phyloP scores from a whole-genome alignment of 805 yeast species.

The Wickerhamomyces tratensis region DNA sequence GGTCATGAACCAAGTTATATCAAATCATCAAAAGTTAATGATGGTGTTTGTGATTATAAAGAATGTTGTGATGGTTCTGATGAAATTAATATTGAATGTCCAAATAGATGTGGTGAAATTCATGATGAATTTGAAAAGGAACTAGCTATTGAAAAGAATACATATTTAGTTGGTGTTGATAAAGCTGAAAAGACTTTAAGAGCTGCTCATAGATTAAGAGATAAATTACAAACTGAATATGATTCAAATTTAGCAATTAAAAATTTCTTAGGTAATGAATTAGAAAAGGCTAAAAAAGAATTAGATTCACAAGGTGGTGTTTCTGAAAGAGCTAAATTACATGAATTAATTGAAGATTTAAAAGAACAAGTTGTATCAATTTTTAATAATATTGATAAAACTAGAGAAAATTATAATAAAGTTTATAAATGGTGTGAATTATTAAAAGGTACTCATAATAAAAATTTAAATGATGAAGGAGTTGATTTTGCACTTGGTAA shows the following conservation, averaged over 20 bases:
- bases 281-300: constrained; percentile 3
- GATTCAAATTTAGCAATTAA: constrained; percentile 1
- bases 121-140: constrained; percentile 11
- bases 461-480: constrained; percentile 78
- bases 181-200: constrained; percentile 9
- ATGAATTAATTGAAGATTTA: too few species aligned
- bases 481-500: constrained; percentile 63
- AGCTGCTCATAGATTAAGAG: constrained; percentile 15
- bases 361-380: too few species aligned
- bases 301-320: constrained; percentile 1
- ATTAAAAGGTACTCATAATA: constrained; percentile 46
- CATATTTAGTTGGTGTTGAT: constrained; percentile 10
- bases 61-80: constrained; percentile 93
- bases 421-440: constrained; percentile 23
- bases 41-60: constrained; percentile 87
- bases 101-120: constrained; percentile 19
- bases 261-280: constrained; percentile 4
- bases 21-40: constrained; percentile 63
- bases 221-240: constrained; percentile 20
- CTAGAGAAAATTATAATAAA: constrained; percentile 29
- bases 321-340: too few species aligned
- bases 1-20: constrained; percentile 59
- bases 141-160: constrained; percentile 2
- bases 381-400: constrained; percentile 11
- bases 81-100: constrained; percentile 34